These are phyloP conservation scores for Pythium volutum DNA, from an alignment of 352 stramenopile species.

Conservation along the genomic window DNA sequence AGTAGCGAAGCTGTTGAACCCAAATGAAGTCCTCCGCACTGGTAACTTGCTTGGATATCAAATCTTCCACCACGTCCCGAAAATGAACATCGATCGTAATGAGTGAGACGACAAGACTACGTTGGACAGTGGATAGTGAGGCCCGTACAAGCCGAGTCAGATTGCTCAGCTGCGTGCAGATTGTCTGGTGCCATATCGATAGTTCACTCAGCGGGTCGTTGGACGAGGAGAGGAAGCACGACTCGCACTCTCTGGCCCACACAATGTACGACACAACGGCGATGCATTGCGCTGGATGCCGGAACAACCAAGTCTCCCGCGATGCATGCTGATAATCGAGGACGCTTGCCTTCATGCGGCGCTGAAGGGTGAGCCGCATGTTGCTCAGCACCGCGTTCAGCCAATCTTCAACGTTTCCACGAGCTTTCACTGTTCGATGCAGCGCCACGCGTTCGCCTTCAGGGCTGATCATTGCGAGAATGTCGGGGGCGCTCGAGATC, in stretches of 20 bases:
- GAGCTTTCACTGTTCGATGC: conserved; percentile 69
- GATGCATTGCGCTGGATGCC: conserved; percentile 89
- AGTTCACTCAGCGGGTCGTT: conserved; percentile 55
- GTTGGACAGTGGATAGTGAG: conserved; percentile 50
- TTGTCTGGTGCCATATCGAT: conserved; percentile 61
- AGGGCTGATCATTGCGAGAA: conserved; percentile 75
- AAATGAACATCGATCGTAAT: conserved; percentile 80
- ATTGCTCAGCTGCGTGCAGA: conserved; percentile 62
- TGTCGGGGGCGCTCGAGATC: conserved; percentile 39
- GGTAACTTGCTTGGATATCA: conserved; percentile 48
- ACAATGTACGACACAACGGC: conserved; percentile 90
- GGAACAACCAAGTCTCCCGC: conserved; percentile 81
- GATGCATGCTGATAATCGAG: conserved; percentile 85
- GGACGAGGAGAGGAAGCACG: conserved; percentile 50
- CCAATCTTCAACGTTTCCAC: conserved; percentile 88
- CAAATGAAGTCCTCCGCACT: conserved; percentile 65
- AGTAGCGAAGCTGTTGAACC: conserved; percentile 76
- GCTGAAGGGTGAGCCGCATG: conserved; percentile 72
- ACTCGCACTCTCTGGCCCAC: conserved; percentile 69
- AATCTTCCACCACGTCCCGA: conserved; percentile 68
- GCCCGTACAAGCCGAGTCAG: conserved; percentile 65
- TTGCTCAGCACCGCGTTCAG: conserved; percentile 65
- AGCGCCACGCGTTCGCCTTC: conserved; percentile 82
- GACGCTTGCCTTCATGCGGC: conserved; percentile 71
- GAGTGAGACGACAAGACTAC: conserved; percentile 58